These are phyloP conservation scores for Pulveroboletus ravenelii DNA, from an alignment of 768 basidiomycete species.

Conservation along the genomic window DNA sequence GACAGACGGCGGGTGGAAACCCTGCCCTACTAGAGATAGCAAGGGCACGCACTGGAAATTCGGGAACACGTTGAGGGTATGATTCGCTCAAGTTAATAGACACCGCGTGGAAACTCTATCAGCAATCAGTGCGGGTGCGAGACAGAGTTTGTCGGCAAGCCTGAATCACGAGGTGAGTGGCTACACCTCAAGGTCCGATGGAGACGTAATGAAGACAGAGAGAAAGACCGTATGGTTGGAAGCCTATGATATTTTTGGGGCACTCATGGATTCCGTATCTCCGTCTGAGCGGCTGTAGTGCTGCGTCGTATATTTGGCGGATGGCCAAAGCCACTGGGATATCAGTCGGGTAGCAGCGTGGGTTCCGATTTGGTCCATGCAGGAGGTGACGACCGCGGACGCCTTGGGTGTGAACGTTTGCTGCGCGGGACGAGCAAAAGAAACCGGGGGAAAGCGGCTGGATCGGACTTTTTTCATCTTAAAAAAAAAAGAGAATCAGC, in stretches of 20 bases:
- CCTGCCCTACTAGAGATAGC: not conserved
- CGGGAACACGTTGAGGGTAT: not conserved
- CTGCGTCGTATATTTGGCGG: not conserved
- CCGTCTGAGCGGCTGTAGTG: not conserved
- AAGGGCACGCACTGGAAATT: too few relatives aligned
- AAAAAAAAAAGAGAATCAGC: not conserved
- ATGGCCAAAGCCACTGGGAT: not conserved
- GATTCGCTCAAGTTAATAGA: not conserved
- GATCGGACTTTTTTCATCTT: not conserved
- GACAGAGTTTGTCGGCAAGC: not conserved
- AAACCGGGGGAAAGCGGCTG: too few relatives aligned
- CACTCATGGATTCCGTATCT: not conserved
- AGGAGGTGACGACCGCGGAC: not conserved
- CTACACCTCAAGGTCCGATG: not conserved
- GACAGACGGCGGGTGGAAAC: not conserved
- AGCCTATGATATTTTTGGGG: not conserved
- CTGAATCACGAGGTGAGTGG: not conserved
- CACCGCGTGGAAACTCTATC: conserved; percentile 4
- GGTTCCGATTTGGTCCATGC: not conserved
- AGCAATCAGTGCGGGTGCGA: not conserved
- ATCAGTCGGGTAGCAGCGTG: not conserved
- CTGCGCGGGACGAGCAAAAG: not conserved
- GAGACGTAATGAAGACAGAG: not conserved
- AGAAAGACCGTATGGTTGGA: not conserved
- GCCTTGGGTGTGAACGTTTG: not conserved